These are phyloP conservation scores for Scedosporium apiospermum DNA, from an alignment of 2,329 filamentous ascomycete genomes.

Conservation along the genomic window DNA sequence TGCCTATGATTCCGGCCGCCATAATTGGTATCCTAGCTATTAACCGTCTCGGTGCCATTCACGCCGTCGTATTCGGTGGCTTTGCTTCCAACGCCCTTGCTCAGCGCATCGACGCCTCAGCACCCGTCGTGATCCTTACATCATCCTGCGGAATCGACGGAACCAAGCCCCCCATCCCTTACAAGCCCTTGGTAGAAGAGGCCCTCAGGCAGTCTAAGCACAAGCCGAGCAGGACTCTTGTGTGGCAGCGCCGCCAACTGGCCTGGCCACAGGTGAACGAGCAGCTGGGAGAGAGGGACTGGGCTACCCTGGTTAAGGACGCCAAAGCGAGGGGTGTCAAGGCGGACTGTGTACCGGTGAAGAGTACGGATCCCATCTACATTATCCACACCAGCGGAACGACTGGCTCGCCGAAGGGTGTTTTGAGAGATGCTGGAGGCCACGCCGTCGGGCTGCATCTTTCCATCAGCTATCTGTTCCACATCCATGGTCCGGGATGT, in stretches of 20 bases:
- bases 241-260: constrained; percentile 76
- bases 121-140: constrained; percentile 68
- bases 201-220: constrained; percentile 58
- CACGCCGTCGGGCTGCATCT: constrained; percentile 79
- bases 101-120: constrained; percentile 78
- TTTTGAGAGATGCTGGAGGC: constrained; percentile 72
- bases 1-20: constrained; percentile 92
- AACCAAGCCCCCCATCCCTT: constrained; percentile 67
- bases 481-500: constrained; percentile 73
- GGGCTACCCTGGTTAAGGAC: constrained; percentile 67
- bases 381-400: constrained; percentile 85
- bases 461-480: constrained; percentile 74
- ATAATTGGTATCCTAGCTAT: constrained; percentile 79
- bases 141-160: constrained; percentile 91
- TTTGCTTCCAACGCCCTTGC: constrained; percentile 76
- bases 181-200: constrained; percentile 66
- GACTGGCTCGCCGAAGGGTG: constrained; percentile 74
- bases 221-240: constrained; percentile 63
- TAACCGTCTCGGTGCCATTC: constrained; percentile 73
- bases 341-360: constrained; percentile 68
- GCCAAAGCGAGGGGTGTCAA: constrained; percentile 57
- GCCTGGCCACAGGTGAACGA: constrained; percentile 64
- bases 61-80: constrained; percentile 87
- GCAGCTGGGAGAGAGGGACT: constrained; percentile 62
- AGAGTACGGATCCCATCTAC: constrained; percentile 72